Evolutionary conservation across 768 basidiomycete genomes (phyloP).

Genomic region (Suillus cothurnatus): DNA sequence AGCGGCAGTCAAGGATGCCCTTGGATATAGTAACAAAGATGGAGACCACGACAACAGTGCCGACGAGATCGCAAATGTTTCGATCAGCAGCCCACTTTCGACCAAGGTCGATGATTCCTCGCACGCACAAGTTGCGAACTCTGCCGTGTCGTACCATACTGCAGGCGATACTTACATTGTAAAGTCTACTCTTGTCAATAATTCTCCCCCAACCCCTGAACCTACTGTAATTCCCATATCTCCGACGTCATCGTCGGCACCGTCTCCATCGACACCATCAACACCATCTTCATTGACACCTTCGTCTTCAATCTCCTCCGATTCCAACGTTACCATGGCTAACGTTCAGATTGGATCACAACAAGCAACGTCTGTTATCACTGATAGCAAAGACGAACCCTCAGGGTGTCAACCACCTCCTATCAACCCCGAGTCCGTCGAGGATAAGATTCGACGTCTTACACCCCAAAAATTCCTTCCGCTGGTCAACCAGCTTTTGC

Average conservation of each 20-base stretch:
- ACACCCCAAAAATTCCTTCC: slow-evolving; percentile 33
- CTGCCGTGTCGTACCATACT: background rate
- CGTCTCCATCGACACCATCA: background rate
- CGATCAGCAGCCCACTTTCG: no score
- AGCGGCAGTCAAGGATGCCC: slow-evolving; percentile 7
- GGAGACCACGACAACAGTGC: no score
- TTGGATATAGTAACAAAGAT: slow-evolving; percentile 11
- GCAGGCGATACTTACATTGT: background rate
- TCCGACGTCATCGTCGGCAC: background rate
- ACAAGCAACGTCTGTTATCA: slow-evolving; percentile 6
- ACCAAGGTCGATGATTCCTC: background rate
- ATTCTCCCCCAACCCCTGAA: background rate
- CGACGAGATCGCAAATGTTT: background rate
- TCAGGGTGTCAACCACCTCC: slow-evolving; percentile 7
- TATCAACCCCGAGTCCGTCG: slow-evolving; percentile 1
- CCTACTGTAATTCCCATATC: background rate
- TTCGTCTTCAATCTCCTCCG: background rate
- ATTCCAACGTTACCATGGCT: background rate
- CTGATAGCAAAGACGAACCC: slow-evolving; percentile 10
- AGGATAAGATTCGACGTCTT: slow-evolving; percentile 15
- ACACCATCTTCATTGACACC: background rate
- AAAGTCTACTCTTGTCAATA: no score
- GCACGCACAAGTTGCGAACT: background rate
- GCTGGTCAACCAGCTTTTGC: slow-evolving; percentile 27
- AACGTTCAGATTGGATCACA: slow-evolving; percentile 3